Conservation (phyloP, 805 yeast species). For the Wickerhamiella cacticola region DNA sequence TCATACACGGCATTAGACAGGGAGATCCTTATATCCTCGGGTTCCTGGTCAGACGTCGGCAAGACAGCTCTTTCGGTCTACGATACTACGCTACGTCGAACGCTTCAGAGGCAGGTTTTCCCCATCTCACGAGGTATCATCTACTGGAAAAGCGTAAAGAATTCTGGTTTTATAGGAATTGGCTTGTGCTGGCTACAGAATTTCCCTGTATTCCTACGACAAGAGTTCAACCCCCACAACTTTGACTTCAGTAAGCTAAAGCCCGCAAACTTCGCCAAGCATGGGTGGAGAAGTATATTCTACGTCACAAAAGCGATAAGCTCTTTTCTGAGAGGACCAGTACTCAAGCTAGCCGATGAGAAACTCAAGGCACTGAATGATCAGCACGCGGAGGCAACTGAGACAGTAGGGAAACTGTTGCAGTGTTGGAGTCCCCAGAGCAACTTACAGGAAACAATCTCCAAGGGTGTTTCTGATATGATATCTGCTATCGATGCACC, state of each 20-base stretch:
- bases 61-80: slow-evolving; percentile 19
- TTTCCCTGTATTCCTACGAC: slow-evolving; percentile 12
- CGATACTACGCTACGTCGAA: slow-evolving; percentile 11
- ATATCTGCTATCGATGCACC: slow-evolving; percentile 8
- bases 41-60: slow-evolving; percentile 22
- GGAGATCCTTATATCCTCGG: slow-evolving; percentile 17
- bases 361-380: not conserved
- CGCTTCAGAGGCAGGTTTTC: slow-evolving; percentile 17
- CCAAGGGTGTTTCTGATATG: slow-evolving; percentile 5
- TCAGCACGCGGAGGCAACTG: slow-evolving; percentile 12
- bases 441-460: not conserved
- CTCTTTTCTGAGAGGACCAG: not conserved
- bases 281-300: not conserved
- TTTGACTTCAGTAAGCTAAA: slow-evolving; percentile 5
- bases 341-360: not conserved
- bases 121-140: slow-evolving; percentile 18
- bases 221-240: not conserved
- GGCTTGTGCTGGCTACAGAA: slow-evolving; percentile 18
- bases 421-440: slow-evolving; percentile 8
- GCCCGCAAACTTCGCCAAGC: slow-evolving; percentile 4
- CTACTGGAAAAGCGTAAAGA: slow-evolving; percentile 19
- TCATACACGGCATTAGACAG: slow-evolving; percentile 10
- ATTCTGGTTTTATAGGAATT: slow-evolving; percentile 2
- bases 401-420: slow-evolving; percentile 16
- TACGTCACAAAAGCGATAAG: not conserved